A percentile compares a stretch with the other conserved stretches of the same genome.
Evolutionary conservation across 805 yeast species (phyloP).

Genomic region (Wickerhamomyces bovis): DNA sequence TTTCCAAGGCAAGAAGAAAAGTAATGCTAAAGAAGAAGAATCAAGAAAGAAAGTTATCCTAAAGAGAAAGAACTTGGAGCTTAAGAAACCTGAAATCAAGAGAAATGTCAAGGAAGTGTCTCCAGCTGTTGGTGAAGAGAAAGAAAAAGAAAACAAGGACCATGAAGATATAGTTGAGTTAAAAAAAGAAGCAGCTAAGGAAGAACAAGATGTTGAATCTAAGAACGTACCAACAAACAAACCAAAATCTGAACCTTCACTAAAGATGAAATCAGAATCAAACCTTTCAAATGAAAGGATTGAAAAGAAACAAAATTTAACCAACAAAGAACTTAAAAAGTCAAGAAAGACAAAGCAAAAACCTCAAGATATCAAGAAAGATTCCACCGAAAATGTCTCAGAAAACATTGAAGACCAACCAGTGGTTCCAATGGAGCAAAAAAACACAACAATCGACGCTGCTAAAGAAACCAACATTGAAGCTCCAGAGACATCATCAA

Average conservation of each 20-base stretch:
- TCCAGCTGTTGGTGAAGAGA: background rate
- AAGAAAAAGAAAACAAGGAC: background rate
- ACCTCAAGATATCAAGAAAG: background rate
- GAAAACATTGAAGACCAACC: slow-evolving; percentile 5
- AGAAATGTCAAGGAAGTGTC: background rate
- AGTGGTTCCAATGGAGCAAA: background rate
- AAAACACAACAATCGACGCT: background rate
- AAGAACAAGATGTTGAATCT: background rate
- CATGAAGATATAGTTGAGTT: background rate
- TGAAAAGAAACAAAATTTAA: background rate
- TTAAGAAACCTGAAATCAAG: background rate
- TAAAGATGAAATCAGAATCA: background rate
- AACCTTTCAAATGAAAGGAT: background rate
- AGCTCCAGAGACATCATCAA: slow-evolving; percentile 10
- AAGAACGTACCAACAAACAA: background rate
- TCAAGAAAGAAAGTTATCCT: slow-evolving; percentile 6
- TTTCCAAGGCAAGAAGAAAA: background rate
- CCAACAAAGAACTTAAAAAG: background rate
- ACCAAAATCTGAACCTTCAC: background rate
- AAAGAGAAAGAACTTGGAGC: slow-evolving; percentile 4
- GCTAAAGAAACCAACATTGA: background rate
- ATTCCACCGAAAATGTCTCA: slow-evolving; percentile 2
- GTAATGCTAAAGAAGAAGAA: background rate
- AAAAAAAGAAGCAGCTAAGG: background rate
- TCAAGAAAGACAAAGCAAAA: background rate